phyloP scores from a whole-genome alignment of 306 rosid species.

The Sicyos baderoa region DNA sequence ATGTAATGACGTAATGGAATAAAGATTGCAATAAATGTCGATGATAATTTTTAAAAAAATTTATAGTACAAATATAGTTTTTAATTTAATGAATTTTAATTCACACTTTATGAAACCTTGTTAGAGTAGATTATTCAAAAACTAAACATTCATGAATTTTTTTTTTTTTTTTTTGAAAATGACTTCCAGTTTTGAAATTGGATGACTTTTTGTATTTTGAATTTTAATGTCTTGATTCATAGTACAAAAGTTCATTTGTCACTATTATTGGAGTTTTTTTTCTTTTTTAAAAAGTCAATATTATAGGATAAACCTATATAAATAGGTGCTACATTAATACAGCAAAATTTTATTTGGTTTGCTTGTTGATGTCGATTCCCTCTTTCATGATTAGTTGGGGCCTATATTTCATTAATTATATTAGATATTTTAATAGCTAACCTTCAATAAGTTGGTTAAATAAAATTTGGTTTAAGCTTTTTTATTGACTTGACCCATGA shows the following conservation, averaged over 20 bases:
- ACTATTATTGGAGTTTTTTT: too few relatives aligned
- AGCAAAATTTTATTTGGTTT: background rate
- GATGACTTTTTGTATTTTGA: background rate
- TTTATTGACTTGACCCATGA: background rate
- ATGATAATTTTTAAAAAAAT: background rate
- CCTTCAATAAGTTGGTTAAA: background rate
- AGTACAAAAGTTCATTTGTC: background rate
- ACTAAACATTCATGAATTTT: background rate
- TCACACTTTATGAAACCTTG: background rate
- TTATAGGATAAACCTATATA: background rate
- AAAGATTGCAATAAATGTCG: background rate
- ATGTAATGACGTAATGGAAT: background rate
- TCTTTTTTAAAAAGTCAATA: background rate
- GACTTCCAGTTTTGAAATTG: background rate
- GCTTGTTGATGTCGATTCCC: background rate
- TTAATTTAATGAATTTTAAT: background rate
- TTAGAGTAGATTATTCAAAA: background rate
- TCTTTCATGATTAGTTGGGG: background rate
- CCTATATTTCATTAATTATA: background rate
- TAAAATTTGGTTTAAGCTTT: too few relatives aligned
- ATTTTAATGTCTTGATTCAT: conserved; percentile 2
- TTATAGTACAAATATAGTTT: background rate
- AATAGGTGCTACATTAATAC: background rate
- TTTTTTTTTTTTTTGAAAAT: too few relatives aligned
- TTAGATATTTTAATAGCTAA: background rate